Evolutionary conservation across 768 basidiomycete genomes (phyloP), one percentile per base, ranked within the genome.

Genomic region (Galerina sulciceps): DNA sequence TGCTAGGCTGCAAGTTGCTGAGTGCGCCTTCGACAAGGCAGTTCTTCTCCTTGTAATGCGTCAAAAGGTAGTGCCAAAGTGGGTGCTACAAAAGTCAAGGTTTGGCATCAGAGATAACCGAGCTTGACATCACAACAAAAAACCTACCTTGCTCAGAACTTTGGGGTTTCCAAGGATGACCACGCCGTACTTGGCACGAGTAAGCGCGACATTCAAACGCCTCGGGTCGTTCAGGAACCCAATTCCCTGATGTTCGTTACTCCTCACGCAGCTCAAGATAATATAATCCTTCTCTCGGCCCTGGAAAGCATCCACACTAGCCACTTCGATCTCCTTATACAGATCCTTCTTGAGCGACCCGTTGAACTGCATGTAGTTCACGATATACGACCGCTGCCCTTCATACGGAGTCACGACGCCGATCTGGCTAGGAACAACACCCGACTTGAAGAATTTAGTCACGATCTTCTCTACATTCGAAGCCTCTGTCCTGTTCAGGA

Each of bases 121-220:
- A 6, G 31, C 14, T 15, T 49, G 5, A 8, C 14, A 42, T 54
- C 13, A 14, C 6, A 43, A 49, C 54, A 55, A 47, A 53, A 51
- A 55, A 67, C 81, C 40, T 63, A 94, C 96, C 89, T 99, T 99
- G 88, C 94, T 97, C 48, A 99, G 79, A 55, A 99, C 96, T 73
- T 99, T 99, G 3, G 97, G 97, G 72, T 99, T 99, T n/a, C 97
- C 97, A n/a, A 99, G 82, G 67, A 99, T 98, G 49, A 99, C 97
- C 9, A 96, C 90, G 2, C 97, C 97, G 70, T 99, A 99, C 74
- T 98, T 99, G 40, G 97, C 96, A 61, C 97, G 85, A 1, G 97
- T 98, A 43, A 99, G 82, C 22, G 97, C 97, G 48, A 99, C 97
- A 68, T 99, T 99, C 66, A 99, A 75, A 54, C 97, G 88, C 62